phyloP scores from a whole-genome alignment of 1,139 yeast genomes.

The Debaryomycetaceae sp. region DNA sequence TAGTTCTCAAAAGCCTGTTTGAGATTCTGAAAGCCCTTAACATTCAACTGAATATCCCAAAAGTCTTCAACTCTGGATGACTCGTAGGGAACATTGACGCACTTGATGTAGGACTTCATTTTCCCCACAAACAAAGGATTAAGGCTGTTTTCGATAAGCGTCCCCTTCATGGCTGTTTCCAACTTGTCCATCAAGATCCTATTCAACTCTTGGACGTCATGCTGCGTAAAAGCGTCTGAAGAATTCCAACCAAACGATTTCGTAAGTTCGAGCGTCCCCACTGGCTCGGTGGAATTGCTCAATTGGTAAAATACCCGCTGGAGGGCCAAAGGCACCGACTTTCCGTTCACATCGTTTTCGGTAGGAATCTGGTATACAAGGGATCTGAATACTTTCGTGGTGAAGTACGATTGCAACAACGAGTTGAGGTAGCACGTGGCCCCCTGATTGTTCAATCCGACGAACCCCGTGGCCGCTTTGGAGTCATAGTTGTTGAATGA shows the following conservation, averaged over 20 bases:
- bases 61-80: conserved; percentile 90
- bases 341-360: conserved; percentile 40
- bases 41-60: conserved; percentile 97
- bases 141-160: conserved; percentile 73
- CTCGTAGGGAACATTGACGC: conserved; percentile 93
- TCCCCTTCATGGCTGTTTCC: conserved; percentile 89
- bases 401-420: conserved; percentile 81
- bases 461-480: conserved; percentile 80
- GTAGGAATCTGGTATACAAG: conserved; percentile 91
- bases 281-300: conserved; percentile 67
- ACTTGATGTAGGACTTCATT: conserved; percentile 91
- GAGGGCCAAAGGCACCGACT: conserved; percentile 73
- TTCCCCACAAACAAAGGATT: conserved; percentile 90
- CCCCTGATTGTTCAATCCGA: conserved; percentile 93
- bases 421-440: conserved; percentile 97
- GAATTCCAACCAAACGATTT: conserved; percentile 97
- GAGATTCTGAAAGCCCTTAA: conserved; percentile 72
- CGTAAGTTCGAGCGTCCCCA: conserved; percentile 83
- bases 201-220: conserved; percentile 94
- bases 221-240: conserved; percentile 94
- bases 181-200: conserved; percentile 93
- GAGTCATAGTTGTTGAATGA: conserved; percentile 83
- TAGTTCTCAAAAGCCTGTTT: conserved; percentile 79
- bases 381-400: conserved; percentile 77
- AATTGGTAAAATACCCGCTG: conserved; percentile 83